phyloP scores from a whole-genome alignment of 176 grass and related monocot species.

The Eremochloa ophiuroides region DNA sequence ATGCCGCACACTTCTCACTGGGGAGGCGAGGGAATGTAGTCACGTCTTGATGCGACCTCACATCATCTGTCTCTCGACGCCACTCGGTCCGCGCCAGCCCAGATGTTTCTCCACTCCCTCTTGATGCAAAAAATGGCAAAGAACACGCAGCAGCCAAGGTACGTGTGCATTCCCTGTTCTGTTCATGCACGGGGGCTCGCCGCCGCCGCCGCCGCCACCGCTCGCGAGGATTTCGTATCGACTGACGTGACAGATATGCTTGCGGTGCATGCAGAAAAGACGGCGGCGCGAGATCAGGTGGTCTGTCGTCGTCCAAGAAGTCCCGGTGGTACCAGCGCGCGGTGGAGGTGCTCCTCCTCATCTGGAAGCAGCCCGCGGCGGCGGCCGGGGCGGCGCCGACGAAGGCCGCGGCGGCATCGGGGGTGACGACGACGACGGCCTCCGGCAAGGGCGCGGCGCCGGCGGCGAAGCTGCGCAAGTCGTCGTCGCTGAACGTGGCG shows the following conservation, averaged over 20 bases:
- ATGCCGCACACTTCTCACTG: conserved; percentile 16
- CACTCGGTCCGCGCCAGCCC: conserved; percentile 3
- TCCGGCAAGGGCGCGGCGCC: not conserved
- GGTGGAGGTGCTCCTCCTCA: conserved; percentile 48
- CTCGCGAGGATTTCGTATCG: not conserved
- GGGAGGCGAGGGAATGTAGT: not conserved
- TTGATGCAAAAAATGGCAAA: conserved; percentile 57
- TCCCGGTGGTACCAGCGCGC: conserved; percentile 74
- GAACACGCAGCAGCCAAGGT: conserved; percentile 46
- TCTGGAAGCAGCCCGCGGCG: conserved; percentile 47
- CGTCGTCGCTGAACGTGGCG: conserved; percentile 86
- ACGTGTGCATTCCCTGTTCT: not conserved
- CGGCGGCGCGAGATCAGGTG: conserved; percentile 9
- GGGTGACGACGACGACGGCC: not conserved
- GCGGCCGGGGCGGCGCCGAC: not conserved
- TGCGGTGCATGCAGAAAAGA: conserved; percentile 25
- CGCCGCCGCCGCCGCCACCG: not conserved
- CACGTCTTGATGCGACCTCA: conserved; percentile 31
- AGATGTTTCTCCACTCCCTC: conserved; percentile 54
- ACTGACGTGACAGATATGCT: not conserved
- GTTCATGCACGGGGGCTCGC: not conserved
- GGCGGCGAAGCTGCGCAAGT: conserved; percentile 56
- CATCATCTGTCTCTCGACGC: not conserved
- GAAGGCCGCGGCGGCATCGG: conserved; percentile 37
- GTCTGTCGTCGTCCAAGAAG: conserved; percentile 39